Evolutionary conservation across 2,329 filamentous ascomycete genomes (phyloP).

Genomic region (Pleurostoma richardsiae): DNA sequence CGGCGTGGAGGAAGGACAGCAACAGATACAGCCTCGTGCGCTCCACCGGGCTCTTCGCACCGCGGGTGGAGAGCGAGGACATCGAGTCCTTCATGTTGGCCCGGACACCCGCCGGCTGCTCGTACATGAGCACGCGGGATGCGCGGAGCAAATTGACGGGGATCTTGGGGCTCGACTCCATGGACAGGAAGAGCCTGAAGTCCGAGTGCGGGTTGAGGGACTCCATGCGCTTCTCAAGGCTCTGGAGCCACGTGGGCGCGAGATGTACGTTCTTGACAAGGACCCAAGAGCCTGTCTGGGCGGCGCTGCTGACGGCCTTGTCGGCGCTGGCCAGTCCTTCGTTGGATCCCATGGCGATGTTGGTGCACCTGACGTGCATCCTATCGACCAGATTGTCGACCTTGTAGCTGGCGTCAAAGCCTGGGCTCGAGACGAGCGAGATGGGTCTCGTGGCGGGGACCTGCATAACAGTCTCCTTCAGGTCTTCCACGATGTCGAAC

Average conservation of each 20-base stretch:
- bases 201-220: slow-evolving; percentile 89
- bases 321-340: slow-evolving; percentile 90
- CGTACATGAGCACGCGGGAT: slow-evolving; percentile 92
- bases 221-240: slow-evolving; percentile 93
- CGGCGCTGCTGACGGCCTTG: slow-evolving; percentile 90
- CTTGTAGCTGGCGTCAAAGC: slow-evolving; percentile 98
- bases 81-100: slow-evolving; percentile 99
- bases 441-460: slow-evolving; percentile 82
- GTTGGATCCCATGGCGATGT: slow-evolving; percentile 98
- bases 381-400: slow-evolving; percentile 91
- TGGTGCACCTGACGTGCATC: slow-evolving; percentile 77
- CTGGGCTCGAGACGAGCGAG: slow-evolving; percentile 87
- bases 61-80: slow-evolving; percentile 71
- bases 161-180: slow-evolving; percentile 96
- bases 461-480: slow-evolving; percentile 78
- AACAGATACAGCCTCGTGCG: slow-evolving; percentile 85
- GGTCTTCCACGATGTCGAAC: slow-evolving; percentile 79
- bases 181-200: slow-evolving; percentile 93
- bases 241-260: slow-evolving; percentile 92
- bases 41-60: slow-evolving; percentile 81
- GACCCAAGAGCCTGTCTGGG: slow-evolving; percentile 90
- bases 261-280: slow-evolving; percentile 98
- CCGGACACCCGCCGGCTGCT: slow-evolving; percentile 92
- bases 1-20: slow-evolving; percentile 90
- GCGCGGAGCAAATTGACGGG: slow-evolving; percentile 92